A percentile compares a stretch with the other conserved stretches of the same genome.
phyloP scores from a whole-genome alignment of 2,329 filamentous ascomycete genomes.

The Cordyceps cicadae region DNA sequence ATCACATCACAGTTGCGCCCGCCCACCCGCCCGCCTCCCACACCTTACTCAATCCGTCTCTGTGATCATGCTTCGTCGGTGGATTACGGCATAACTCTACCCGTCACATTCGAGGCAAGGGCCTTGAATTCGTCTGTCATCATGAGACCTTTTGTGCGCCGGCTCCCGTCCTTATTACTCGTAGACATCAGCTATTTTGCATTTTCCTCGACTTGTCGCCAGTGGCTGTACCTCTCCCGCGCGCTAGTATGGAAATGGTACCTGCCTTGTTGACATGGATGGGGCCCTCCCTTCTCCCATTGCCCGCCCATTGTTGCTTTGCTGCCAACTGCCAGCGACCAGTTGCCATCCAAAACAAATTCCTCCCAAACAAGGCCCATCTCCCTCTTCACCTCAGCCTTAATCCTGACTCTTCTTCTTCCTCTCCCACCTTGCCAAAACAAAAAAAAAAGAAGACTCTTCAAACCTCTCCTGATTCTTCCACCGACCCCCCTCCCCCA shows the following conservation, averaged over 20 bases:
- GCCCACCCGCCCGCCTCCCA: not conserved
- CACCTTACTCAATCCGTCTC: not conserved
- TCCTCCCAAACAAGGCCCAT: not conserved
- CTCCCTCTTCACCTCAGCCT: not conserved
- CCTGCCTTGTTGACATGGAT: not conserved
- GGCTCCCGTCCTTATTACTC: slow-evolving; percentile 6
- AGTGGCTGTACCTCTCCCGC: not conserved
- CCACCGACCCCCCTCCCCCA: too few relatives aligned
- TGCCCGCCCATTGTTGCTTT: not conserved
- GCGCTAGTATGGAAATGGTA: slow-evolving; percentile 3
- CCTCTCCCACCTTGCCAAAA: not conserved
- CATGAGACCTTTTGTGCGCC: not conserved
- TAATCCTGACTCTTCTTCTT: not conserved
- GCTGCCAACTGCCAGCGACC: not conserved
- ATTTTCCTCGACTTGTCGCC: not conserved
- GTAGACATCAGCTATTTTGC: not conserved
- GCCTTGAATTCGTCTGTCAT: not conserved
- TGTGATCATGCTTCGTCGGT: not conserved
- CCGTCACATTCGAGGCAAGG: not conserved
- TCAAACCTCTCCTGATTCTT: not conserved
- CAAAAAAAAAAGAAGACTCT: not conserved
- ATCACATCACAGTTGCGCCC: not conserved
- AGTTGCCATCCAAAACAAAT: not conserved
- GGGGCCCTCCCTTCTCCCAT: not conserved
- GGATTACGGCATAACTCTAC: not conserved